Conservation (phyloP, 176 grass and related monocot genomes). For the Cenchrus americanus region DNA sequence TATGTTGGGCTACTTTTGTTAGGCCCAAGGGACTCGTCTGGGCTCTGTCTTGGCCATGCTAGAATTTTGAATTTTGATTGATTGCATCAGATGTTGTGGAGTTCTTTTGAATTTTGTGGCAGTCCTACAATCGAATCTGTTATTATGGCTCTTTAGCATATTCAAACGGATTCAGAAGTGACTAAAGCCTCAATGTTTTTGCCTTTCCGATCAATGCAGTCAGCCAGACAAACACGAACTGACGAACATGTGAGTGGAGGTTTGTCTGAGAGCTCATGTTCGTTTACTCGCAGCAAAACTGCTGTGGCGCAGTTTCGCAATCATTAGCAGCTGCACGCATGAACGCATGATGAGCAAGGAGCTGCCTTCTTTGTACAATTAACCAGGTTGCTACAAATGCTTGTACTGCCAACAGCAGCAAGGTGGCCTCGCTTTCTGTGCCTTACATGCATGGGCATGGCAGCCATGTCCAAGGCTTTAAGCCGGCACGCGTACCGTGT, state of each 20-base stretch:
- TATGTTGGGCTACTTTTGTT: too few relatives aligned
- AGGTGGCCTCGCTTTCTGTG: constrained; percentile 44
- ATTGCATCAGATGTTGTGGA: too few relatives aligned
- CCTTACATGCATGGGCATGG: constrained; percentile 28
- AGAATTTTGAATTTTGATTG: too few relatives aligned
- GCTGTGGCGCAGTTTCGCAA: constrained; percentile 34
- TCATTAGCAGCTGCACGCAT: constrained; percentile 51
- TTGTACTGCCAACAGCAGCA: constrained; percentile 36
- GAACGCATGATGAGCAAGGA: constrained; percentile 39
- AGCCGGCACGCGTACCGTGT: constrained; percentile 20
- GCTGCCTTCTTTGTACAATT: constrained; percentile 19
- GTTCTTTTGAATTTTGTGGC: too few relatives aligned
- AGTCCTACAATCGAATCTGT: too few relatives aligned
- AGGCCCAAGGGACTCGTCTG: too few relatives aligned
- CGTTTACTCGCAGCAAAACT: constrained; percentile 38
- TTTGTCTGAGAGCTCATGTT: constrained; percentile 34
- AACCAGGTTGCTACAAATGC: background rate
- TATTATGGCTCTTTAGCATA: too few relatives aligned
- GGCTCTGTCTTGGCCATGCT: too few relatives aligned
- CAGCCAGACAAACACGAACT: background rate
- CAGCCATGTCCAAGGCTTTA: constrained; percentile 36
- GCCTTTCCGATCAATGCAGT: background rate
- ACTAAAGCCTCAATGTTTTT: background rate
- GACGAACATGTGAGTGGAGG: constrained; percentile 1
- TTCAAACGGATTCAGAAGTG: background rate